These are phyloP conservation scores for Mucor velutinosus DNA, from an alignment of 371 early-diverging fungal genomes.

Conservation along the genomic window DNA sequence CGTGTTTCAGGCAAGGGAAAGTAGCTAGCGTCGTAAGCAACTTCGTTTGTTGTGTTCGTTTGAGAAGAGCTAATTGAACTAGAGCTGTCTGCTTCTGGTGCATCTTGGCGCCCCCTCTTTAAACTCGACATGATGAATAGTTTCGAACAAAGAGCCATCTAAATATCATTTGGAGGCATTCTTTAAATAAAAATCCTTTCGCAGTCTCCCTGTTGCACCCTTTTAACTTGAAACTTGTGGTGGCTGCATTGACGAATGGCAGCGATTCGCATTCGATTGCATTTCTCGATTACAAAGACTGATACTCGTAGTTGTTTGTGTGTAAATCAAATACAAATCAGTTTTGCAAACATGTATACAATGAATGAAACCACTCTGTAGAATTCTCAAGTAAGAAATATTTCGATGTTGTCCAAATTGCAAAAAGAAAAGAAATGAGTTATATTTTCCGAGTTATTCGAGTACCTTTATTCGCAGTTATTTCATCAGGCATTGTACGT, in stretches of 20 bases:
- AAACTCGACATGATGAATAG: not conserved
- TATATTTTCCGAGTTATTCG: conserved; percentile 26
- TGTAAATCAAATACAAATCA: not conserved
- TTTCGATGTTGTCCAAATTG: conserved; percentile 27
- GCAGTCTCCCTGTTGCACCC: not conserved
- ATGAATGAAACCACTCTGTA: not conserved
- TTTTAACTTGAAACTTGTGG: not conserved
- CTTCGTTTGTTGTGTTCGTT: not conserved
- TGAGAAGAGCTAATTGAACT: not conserved
- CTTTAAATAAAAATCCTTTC: not conserved
- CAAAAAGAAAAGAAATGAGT: not conserved
- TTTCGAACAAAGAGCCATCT: not conserved
- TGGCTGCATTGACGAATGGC: not conserved
- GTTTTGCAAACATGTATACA: not conserved
- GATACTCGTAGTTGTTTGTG: not conserved
- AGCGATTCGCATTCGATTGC: not conserved
- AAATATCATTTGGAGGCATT: not conserved
- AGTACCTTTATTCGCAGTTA: not conserved
- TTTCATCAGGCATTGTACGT: not conserved
- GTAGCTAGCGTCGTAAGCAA: not conserved
- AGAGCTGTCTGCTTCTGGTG: not conserved
- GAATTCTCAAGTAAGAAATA: not conserved
- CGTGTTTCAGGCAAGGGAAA: conserved; percentile 7
- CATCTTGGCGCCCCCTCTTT: not conserved
- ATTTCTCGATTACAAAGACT: not conserved